A percentile compares a stretch with the other conserved stretches of the same genome.
These are phyloP conservation scores for Trametes polyzona DNA, from an alignment of 1,284 basidiomycete genomes.

Conservation along the genomic window DNA sequence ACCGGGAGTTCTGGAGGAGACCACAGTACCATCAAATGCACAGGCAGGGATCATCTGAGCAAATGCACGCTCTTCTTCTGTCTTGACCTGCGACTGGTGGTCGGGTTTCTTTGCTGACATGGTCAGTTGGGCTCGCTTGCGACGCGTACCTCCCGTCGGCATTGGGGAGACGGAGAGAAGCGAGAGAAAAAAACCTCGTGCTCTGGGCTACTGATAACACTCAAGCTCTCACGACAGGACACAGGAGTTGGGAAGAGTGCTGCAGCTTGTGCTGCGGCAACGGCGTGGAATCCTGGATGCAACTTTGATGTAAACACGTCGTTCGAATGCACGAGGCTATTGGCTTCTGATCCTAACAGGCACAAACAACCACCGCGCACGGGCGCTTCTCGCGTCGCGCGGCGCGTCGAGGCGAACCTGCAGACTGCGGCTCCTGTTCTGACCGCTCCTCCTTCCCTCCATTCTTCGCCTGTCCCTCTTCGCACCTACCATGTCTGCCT, in stretches of 20 bases:
- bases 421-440: neutral
- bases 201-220: neutral
- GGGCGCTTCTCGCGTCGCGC: neutral
- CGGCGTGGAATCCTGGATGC: neutral
- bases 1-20: neutral
- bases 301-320: neutral
- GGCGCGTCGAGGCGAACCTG: neutral
- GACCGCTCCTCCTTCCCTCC: neutral
- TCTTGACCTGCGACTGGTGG: neutral
- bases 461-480: neutral
- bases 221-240: neutral
- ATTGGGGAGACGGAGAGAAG: neutral
- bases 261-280: conserved; percentile 12
- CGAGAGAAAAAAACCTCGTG: neutral
- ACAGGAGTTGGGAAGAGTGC: neutral
- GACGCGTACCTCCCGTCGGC: neutral
- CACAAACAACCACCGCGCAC: neutral
- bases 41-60: neutral
- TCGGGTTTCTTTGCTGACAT: conserved; percentile 5
- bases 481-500: conserved; percentile 12
- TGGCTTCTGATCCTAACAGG: conserved; percentile 3
- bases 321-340: neutral
- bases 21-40: neutral
- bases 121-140: neutral
- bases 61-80: conserved; percentile 3